These are phyloP conservation scores for Calcarisporium arbuscula DNA, from an alignment of 2,329 filamentous ascomycete species.

Conservation along the genomic window DNA sequence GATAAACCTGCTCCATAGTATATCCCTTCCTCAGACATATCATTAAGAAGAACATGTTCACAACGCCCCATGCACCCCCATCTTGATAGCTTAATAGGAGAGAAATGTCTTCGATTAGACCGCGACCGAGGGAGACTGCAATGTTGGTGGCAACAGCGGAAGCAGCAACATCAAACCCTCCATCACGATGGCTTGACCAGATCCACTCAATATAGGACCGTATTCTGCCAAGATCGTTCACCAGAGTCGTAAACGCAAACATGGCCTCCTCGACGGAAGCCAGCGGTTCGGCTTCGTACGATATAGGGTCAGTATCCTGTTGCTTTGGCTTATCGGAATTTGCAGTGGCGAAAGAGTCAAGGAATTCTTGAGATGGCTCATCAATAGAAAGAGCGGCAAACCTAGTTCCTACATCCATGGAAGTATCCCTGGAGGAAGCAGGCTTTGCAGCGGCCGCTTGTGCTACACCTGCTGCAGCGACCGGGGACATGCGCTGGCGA, in stretches of 20 bases:
- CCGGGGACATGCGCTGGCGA: no score
- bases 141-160: slow-evolving; percentile 31
- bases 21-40: slow-evolving; percentile 14
- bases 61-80: slow-evolving; percentile 16
- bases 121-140: slow-evolving; percentile 25
- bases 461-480: no score
- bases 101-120: slow-evolving; percentile 22
- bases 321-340: slow-evolving; percentile 9
- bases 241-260: slow-evolving; percentile 19
- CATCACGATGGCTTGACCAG: slow-evolving; percentile 25
- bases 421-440: slow-evolving; percentile 18
- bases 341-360: slow-evolving; percentile 24
- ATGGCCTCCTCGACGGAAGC: slow-evolving; percentile 17
- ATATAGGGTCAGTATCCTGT: not conserved
- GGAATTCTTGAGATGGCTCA: slow-evolving; percentile 30
- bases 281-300: slow-evolving; percentile 25
- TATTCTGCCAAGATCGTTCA: slow-evolving; percentile 24
- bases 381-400: slow-evolving; percentile 29
- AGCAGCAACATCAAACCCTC: slow-evolving; percentile 25
- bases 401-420: slow-evolving; percentile 17
- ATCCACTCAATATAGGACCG: slow-evolving; percentile 20
- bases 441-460: no score
- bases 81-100: slow-evolving; percentile 19
- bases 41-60: no score
- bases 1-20: slow-evolving; percentile 4